Conservation (phyloP, 2,329 filamentous ascomycete genomes). For the Trichoderma asperellum region DNA sequence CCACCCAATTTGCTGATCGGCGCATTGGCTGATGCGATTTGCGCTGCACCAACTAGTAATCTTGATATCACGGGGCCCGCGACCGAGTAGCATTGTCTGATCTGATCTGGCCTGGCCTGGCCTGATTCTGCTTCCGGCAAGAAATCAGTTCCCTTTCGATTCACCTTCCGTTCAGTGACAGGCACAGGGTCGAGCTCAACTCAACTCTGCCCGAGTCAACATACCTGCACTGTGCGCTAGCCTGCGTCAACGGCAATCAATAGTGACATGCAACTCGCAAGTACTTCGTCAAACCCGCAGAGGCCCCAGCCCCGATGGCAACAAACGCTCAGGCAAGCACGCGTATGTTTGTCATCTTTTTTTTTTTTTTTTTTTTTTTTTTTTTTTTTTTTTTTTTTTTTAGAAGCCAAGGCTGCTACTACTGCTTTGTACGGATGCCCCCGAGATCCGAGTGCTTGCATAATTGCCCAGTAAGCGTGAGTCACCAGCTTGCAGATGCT, state of each 20-base stretch:
- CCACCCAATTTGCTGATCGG: background rate
- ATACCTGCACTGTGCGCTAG: background rate
- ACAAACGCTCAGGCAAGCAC: background rate
- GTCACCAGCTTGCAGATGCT: background rate
- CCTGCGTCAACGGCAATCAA: background rate
- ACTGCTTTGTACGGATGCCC: background rate
- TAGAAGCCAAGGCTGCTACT: background rate
- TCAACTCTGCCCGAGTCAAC: background rate
- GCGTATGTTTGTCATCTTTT: background rate
- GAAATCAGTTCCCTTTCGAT: background rate
- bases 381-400: background rate
- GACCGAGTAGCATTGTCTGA: background rate
- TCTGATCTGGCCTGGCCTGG: background rate
- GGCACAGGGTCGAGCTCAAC: background rate
- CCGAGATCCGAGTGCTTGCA: conserved; percentile 20
- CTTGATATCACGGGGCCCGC: background rate
- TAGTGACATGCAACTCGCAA: background rate
- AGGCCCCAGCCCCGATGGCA: background rate
- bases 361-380: background rate
- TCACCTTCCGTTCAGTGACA: background rate
- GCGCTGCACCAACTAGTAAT: background rate
- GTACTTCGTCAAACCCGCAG: background rate
- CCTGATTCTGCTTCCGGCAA: background rate
- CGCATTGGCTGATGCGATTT: background rate
- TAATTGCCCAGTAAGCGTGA: conserved; percentile 18